These are phyloP conservation scores for Spathaspora gorwiae DNA, from an alignment of 805 yeast species.

Conservation along the genomic window DNA sequence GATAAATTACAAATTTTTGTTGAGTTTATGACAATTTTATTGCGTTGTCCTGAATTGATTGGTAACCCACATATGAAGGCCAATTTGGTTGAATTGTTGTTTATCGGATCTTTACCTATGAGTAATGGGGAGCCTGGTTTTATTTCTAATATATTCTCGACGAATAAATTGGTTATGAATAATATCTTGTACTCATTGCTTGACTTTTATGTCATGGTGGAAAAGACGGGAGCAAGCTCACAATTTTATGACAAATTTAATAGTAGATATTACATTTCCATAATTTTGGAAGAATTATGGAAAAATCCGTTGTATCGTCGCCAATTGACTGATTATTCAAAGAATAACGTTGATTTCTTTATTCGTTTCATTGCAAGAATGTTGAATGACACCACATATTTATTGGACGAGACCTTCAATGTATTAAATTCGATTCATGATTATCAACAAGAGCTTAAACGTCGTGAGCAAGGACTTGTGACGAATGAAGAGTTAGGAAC, in stretches of 20 bases:
- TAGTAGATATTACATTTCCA: constrained; percentile 80
- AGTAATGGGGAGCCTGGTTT: constrained; percentile 65
- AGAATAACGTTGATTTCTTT: constrained; percentile 72
- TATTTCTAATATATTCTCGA: constrained; percentile 60
- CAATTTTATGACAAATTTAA: constrained; percentile 97
- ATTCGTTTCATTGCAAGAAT: constrained; percentile 90
- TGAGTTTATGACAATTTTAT: constrained; percentile 66
- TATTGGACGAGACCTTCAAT: constrained; percentile 84
- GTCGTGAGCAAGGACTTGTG: constrained; percentile 31
- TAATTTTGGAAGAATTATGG: constrained; percentile 81
- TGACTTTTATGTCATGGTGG: constrained; percentile 91
- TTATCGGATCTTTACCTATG: constrained; percentile 62
- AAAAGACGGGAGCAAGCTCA: constrained; percentile 90
- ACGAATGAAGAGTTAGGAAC: constrained; percentile 44
- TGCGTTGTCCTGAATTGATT: constrained; percentile 80
- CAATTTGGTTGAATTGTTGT: constrained; percentile 73
- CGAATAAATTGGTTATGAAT: constrained; percentile 56
- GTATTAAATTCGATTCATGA: constrained; percentile 75
- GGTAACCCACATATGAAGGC: constrained; percentile 94
- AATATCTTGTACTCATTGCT: constrained; percentile 77
- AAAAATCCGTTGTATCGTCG: constrained; percentile 59
- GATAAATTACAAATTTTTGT: constrained; percentile 54
- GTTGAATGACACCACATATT: constrained; percentile 89
- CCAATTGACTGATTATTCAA: constrained; percentile 67
- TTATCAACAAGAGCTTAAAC: constrained; percentile 60